phyloP scores from a whole-genome alignment of 1,284 basidiomycete genomes.

The Ustilago hordei region DNA sequence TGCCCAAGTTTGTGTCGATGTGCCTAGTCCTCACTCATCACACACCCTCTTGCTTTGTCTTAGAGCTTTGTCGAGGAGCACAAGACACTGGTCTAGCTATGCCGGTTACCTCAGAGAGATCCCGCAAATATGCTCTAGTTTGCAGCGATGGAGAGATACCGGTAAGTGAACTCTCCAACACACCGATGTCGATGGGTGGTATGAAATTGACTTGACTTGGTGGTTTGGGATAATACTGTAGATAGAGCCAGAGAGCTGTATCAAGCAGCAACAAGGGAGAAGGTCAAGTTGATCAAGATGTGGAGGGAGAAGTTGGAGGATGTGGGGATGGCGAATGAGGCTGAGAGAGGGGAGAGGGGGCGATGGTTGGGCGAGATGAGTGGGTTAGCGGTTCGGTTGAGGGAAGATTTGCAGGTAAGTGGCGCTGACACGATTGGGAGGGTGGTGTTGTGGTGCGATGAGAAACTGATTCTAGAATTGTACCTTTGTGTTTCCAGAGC shows the following conservation, averaged over 20 bases:
- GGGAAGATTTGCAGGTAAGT: constrained; percentile 16
- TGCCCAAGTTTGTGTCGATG: neutral
- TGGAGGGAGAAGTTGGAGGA: constrained; percentile 14
- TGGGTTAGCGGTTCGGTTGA: neutral
- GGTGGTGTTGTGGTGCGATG: too few relatives aligned
- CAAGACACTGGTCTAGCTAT: constrained; percentile 47
- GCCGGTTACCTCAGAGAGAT: constrained; percentile 50
- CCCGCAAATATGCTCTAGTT: constrained; percentile 39
- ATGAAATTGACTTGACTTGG: neutral
- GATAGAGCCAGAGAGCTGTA: constrained; percentile 34
- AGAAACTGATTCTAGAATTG: too few relatives aligned
- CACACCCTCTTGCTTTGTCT: neutral
- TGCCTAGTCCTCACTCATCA: too few relatives aligned
- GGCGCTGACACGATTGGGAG: too few relatives aligned
- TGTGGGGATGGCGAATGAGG: neutral
- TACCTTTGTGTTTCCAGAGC: neutral
- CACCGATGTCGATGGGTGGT: neutral
- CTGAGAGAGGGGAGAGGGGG: constrained; percentile 19
- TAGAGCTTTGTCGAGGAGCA: constrained; percentile 41
- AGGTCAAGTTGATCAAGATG: constrained; percentile 12
- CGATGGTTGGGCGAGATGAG: constrained; percentile 12
- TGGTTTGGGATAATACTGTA: neutral
- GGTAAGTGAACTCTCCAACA: constrained; percentile 14
- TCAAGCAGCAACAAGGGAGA: constrained; percentile 24
- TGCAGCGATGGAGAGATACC: constrained; percentile 39